Evolutionary conservation across 306 rosid genomes (phyloP).

Genomic region (Lupinus albus): DNA sequence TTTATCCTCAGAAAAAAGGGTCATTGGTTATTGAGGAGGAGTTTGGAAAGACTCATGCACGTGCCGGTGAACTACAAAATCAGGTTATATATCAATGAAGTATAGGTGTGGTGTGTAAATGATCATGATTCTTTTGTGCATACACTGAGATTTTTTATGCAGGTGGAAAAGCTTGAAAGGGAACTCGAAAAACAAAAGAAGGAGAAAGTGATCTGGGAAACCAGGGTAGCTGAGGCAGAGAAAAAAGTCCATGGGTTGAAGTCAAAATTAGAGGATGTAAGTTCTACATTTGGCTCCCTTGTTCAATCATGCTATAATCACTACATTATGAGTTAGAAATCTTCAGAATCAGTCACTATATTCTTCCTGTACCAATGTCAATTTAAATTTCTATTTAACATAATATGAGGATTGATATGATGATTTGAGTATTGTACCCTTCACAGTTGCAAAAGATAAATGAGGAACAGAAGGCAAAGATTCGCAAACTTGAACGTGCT

Average conservation of each 20-base stretch:
- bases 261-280: conserved; percentile 66
- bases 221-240: conserved; percentile 61
- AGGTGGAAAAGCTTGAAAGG: conserved; percentile 67
- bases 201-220: conserved; percentile 68
- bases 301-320: background rate
- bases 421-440: conserved; percentile 38
- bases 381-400: conserved; percentile 25
- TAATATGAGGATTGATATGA: conserved; percentile 37
- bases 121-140: conserved; percentile 15
- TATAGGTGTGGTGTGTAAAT: conserved; percentile 20
- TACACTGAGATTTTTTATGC: conserved; percentile 33
- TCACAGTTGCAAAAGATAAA: conserved; percentile 72
- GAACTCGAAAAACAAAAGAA: conserved; percentile 58
- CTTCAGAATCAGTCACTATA: conserved; percentile 6
- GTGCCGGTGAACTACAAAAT: conserved; percentile 76
- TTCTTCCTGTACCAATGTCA: background rate
- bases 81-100: conserved; percentile 60
- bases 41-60: conserved; percentile 85
- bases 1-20: conserved; percentile 61
- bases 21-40: conserved; percentile 61
- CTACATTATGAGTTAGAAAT: conserved; percentile 18
- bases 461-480: conserved; percentile 69
- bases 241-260: conserved; percentile 58
- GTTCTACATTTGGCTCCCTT: conserved; percentile 40
- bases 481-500: conserved; percentile 78